Conservation (phyloP, 306 rosid species). For the Gastrolobium villosum region DNA sequence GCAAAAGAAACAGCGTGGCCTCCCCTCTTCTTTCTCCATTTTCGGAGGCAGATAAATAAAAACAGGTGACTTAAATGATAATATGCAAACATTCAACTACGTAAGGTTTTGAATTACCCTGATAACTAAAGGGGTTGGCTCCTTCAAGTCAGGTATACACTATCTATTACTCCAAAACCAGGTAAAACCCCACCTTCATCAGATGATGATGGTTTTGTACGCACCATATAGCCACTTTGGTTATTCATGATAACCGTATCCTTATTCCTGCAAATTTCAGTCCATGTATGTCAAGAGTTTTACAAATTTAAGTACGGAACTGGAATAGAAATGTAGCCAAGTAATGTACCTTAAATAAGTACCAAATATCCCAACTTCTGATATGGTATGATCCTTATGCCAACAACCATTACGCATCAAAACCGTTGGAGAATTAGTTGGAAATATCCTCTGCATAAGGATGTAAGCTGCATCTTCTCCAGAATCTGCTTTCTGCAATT, state of each 20-base stretch:
- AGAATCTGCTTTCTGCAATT: constrained; percentile 69
- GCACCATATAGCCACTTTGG: constrained; percentile 87
- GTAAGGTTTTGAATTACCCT: constrained; percentile 14
- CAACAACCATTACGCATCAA: constrained; percentile 78
- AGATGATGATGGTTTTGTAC: constrained; percentile 89
- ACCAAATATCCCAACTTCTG: constrained; percentile 89
- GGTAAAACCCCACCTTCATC: constrained; percentile 98
- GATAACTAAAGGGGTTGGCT: not conserved
- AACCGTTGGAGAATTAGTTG: constrained; percentile 55
- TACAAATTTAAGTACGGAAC: not conserved
- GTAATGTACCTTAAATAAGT: constrained; percentile 80
- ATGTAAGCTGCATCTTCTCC: constrained; percentile 89
- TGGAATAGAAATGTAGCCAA: constrained; percentile 14
- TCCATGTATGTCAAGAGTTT: constrained; percentile 39
- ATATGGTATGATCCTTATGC: constrained; percentile 69
- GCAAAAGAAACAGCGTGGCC: constrained; percentile 26
- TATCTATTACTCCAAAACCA: constrained; percentile 90
- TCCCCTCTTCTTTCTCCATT: not conserved
- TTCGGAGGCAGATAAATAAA: constrained; percentile 12
- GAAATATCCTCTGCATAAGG: constrained; percentile 95
- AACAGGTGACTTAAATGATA: constrained; percentile 19
- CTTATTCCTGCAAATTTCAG: constrained; percentile 73
- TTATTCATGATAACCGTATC: constrained; percentile 76
- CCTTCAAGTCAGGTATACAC: constrained; percentile 69
- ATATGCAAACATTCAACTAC: not conserved